Evolutionary conservation across 768 basidiomycete genomes (phyloP), one percentile per base, ranked within the genome.

Genomic region (Pholiota conissans): DNA sequence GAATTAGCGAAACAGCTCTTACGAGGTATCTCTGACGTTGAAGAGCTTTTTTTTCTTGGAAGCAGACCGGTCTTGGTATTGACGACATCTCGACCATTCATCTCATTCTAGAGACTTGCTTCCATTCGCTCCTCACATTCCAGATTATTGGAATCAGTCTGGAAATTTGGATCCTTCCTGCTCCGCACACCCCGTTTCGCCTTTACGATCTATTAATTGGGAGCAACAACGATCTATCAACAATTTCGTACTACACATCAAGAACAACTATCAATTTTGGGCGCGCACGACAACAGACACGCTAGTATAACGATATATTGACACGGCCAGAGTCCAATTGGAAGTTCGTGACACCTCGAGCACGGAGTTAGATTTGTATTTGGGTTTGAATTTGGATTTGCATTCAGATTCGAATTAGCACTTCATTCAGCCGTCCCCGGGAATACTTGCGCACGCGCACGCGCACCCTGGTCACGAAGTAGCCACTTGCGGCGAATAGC

Each of bases 151-250:
- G n/a, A n/a, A n/a, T n/a, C n/a, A n/a, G n/a, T 24, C 9, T 45
- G 22, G 42, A 45, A 45, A 3, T 45, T 22, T 45, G 10, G 37
- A 18, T n/a, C 16, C 13, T 39, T 39, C n/a, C 22, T 45, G 24
- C 42, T 24, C 42, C 42, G 42, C 42, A 24, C 18, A 45, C 6
- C 1, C 18, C 42, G 10, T 45, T 20, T 45, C n/a, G 42, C 9
- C 7, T 18, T 40, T 52, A 18, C 27, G 35, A 40, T 40, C 37
- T 40, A 45, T 40, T n/a, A 52, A n/a, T 42, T 42, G 40, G 42
- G 18, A 45, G 28, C 53, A 26, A 29, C 42, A 46, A 46, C 53
- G 29, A 54, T 54, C 53, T 54, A 54, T 54, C 53, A 54, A 47
- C 53, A 5, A 37, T 45, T 45, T 26, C 42, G 42, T 45, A n/a